These are phyloP conservation scores for Xylariaceae sp. DNA, from an alignment of 2,329 filamentous ascomycete species.

Conservation along the genomic window DNA sequence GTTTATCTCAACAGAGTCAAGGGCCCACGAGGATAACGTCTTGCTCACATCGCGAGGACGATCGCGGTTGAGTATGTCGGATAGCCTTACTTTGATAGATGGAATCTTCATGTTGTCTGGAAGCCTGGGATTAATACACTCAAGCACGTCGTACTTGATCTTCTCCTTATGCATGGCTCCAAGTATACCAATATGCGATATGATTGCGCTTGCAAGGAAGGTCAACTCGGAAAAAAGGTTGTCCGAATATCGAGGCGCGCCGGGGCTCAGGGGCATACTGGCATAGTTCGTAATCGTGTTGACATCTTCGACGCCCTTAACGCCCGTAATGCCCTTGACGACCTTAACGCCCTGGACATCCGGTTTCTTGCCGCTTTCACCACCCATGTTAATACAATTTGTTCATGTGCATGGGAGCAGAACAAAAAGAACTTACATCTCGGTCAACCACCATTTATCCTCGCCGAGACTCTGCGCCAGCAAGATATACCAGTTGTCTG, in stretches of 20 bases:
- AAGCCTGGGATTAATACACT: constrained; percentile 36
- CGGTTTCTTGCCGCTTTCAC: constrained; percentile 8
- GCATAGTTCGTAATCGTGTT: constrained; percentile 32
- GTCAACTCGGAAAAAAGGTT: constrained; percentile 50
- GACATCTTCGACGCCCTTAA: constrained; percentile 16
- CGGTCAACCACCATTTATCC: constrained; percentile 73
- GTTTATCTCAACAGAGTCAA: constrained; percentile 53
- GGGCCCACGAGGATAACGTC: constrained; percentile 46
- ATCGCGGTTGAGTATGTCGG: constrained; percentile 35
- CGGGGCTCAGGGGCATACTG: constrained; percentile 41
- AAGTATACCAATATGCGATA: constrained; percentile 46
- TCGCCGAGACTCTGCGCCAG: constrained; percentile 65
- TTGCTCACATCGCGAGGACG: constrained; percentile 19
- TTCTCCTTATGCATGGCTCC: constrained; percentile 42
- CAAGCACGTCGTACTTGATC: constrained; percentile 37
- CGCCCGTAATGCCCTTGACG: constrained; percentile 22
- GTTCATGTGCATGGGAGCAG: not conserved
- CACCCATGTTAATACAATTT: constrained; percentile 12
- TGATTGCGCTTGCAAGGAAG: constrained; percentile 45
- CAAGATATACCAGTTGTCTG: constrained; percentile 64
- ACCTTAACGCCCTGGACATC: constrained; percentile 14
- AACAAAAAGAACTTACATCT: constrained; percentile 45
- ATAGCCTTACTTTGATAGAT: constrained; percentile 44
- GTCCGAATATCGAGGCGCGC: constrained; percentile 42
- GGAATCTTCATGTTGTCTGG: constrained; percentile 44